Evolutionary conservation across 148 eudicot genomes (phyloP).

Genomic region (Amaranthus palmeri): DNA sequence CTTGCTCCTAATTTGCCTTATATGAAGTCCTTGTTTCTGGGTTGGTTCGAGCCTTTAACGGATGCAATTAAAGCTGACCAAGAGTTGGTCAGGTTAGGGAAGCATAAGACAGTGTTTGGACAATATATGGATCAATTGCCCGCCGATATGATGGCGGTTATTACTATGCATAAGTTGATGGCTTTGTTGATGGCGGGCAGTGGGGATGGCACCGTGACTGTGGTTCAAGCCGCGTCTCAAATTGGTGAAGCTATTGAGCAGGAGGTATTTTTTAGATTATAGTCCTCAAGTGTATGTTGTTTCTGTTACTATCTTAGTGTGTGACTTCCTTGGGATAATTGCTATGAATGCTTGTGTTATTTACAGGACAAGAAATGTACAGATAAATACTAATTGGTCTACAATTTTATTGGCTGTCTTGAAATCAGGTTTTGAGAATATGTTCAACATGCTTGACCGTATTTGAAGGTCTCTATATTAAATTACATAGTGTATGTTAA

Average conservation of each 20-base stretch:
- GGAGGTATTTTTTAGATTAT: constrained; percentile 43
- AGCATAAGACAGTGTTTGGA: constrained; percentile 38
- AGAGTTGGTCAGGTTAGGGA: constrained; percentile 47
- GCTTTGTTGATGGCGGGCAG: constrained; percentile 73
- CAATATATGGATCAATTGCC: constrained; percentile 60
- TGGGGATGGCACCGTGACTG: constrained; percentile 59
- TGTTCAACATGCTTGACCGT: too few relatives aligned
- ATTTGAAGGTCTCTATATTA: too few relatives aligned
- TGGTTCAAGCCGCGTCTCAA: constrained; percentile 67
- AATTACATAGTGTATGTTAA: too few relatives aligned
- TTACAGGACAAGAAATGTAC: not conserved
- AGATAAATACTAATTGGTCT: not conserved
- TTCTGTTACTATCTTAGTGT: not conserved
- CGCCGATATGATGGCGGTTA: constrained; percentile 92
- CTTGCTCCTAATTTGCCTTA: constrained; percentile 95
- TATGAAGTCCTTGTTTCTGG: constrained; percentile 85
- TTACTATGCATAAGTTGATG: constrained; percentile 92
- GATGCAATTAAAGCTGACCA: constrained; percentile 73
- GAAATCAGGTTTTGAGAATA: too few relatives aligned
- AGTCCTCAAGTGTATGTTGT: not conserved
- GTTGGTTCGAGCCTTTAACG: constrained; percentile 91
- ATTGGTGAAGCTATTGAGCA: constrained; percentile 93
- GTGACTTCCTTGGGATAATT: not conserved
- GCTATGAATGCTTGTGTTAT: not conserved
- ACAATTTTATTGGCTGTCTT: not conserved